phyloP scores from a whole-genome alignment of 2,329 filamentous ascomycete species.

The Botrytis galanthina region DNA sequence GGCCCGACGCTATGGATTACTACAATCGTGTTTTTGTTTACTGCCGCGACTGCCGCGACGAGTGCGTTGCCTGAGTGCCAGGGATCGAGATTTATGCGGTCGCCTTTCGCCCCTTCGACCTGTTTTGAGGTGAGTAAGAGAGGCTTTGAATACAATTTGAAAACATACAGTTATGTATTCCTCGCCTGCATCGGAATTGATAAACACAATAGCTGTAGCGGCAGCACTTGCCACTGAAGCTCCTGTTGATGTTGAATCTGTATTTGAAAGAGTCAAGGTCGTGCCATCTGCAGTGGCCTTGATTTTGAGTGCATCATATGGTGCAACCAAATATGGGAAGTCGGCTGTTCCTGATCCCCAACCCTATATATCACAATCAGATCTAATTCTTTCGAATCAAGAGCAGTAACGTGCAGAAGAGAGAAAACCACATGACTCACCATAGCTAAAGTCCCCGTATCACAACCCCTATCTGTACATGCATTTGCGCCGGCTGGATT shows the following conservation, averaged over 20 bases:
- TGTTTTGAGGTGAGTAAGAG: conserved; percentile 7
- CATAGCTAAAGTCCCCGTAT: conserved; percentile 63
- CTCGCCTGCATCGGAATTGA: conserved; percentile 70
- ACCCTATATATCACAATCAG: conserved; percentile 4
- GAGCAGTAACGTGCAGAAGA: neutral
- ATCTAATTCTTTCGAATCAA: neutral
- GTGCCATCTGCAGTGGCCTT: conserved; percentile 53
- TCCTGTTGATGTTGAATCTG: conserved; percentile 44
- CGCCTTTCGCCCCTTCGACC: conserved; percentile 46
- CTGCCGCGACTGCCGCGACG: conserved; percentile 54
- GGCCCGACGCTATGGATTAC: conserved; percentile 63
- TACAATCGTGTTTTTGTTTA: conserved; percentile 62
- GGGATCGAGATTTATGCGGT: conserved; percentile 63
- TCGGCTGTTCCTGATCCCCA: conserved; percentile 9
- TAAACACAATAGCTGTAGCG: conserved; percentile 67
- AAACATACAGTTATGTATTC: conserved; percentile 48
- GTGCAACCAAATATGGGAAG: conserved; percentile 43
- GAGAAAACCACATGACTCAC: conserved; percentile 37
- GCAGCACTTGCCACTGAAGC: conserved; percentile 33
- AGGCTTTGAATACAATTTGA: neutral
- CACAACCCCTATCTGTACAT: conserved; percentile 60
- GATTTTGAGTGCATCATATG: conserved; percentile 59
- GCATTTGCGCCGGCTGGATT: conserved; percentile 62
- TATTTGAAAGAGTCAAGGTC: conserved; percentile 53
- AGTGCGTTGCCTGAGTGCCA: conserved; percentile 51